phyloP scores from a whole-genome alignment of 441 rosid genomes.

The Gossypium schwendimanii region DNA sequence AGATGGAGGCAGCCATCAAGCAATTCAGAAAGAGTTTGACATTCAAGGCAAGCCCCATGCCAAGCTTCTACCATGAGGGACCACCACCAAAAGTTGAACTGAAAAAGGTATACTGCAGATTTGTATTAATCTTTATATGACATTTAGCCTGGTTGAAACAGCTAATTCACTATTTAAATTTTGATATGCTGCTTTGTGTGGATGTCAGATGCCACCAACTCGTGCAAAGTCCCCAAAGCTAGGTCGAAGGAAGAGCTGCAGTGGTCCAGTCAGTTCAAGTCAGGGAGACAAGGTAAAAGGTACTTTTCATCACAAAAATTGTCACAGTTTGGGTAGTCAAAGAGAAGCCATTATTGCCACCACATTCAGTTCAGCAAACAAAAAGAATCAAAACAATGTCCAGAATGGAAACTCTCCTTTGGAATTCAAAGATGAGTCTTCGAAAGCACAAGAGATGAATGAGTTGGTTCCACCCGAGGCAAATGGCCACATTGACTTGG shows the following conservation, averaged over 20 bases:
- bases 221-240: constrained; percentile 94
- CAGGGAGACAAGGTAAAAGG: constrained; percentile 41
- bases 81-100: constrained; percentile 86
- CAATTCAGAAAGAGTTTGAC: constrained; percentile 75
- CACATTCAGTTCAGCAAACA: constrained; percentile 2
- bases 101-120: constrained; percentile 56
- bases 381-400: constrained; percentile 16
- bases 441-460: constrained; percentile 22
- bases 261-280: constrained; percentile 28
- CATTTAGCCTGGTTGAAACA: background rate
- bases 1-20: constrained; percentile 73
- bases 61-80: constrained; percentile 86
- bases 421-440: constrained; percentile 17
- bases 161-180: background rate
- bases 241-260: constrained; percentile 66
- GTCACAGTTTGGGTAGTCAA: constrained; percentile 26
- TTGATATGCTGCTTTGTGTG: constrained; percentile 12
- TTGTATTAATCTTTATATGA: constrained; percentile 3
- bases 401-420: constrained; percentile 15
- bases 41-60: constrained; percentile 92
- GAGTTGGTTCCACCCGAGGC: constrained; percentile 16
- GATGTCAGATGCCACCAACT: constrained; percentile 76
- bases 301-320: constrained; percentile 26
- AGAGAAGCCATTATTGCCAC: constrained; percentile 22
- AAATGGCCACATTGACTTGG: constrained; percentile 23